A percentile compares a stretch with the other conserved stretches of the same genome.
phyloP scores from a whole-genome alignment of 2,329 filamentous ascomycete genomes.

The Aspergillus jensenii region DNA sequence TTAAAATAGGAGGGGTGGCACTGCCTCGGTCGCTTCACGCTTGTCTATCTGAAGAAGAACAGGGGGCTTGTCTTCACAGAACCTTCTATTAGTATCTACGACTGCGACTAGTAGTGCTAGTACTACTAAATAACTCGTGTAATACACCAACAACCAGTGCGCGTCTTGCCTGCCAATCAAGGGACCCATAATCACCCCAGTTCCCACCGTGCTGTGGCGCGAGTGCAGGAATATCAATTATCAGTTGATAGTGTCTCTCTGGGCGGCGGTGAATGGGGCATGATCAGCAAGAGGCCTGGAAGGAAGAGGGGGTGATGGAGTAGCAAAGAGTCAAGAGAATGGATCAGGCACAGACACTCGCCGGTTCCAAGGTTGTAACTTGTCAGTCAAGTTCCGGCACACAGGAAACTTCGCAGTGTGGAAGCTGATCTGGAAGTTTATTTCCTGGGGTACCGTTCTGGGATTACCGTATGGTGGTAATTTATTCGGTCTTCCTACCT shows the following conservation, averaged over 20 bases:
- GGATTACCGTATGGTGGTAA: neutral
- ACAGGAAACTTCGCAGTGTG: conserved; percentile 7
- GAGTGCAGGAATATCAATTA: neutral
- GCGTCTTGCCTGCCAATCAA: conserved; percentile 19
- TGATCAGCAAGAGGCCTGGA: conserved; percentile 3
- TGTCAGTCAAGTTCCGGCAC: conserved; percentile 4
- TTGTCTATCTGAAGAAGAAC: conserved; percentile 1
- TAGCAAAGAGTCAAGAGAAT: neutral
- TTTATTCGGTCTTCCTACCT: neutral
- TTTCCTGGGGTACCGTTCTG: neutral
- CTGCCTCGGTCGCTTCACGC: neutral
- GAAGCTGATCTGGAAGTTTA: conserved; percentile 4
- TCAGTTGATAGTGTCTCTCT: neutral
- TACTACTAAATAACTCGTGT: no score
- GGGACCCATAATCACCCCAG: neutral
- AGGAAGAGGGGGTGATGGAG: neutral
- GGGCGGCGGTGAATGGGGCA: neutral
- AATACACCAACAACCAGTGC: neutral
- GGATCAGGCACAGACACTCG: neutral
- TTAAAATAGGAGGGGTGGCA: conserved; percentile 2
- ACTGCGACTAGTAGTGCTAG: neutral
- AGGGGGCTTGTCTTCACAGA: conserved; percentile 8
- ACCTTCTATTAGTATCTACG: conserved; percentile 2
- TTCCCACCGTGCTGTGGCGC: neutral
- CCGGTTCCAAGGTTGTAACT: neutral